These are phyloP conservation scores for Penicillium nucicola DNA, from an alignment of 495 filamentous ascomycete species.

Conservation along the genomic window DNA sequence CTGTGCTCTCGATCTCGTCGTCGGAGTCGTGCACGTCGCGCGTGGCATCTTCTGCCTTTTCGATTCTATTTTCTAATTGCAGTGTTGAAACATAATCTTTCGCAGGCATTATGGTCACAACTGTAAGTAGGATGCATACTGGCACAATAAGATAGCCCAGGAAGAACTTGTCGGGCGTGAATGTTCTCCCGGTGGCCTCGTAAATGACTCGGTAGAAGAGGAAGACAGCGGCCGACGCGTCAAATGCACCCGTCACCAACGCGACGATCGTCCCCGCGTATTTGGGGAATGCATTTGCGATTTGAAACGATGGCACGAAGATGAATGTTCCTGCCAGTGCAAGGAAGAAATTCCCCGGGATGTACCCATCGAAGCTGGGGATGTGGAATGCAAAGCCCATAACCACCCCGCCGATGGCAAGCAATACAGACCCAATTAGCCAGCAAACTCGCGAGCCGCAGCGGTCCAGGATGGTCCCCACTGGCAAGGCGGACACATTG, in stretches of 20 bases:
- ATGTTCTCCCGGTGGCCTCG: conserved; percentile 43
- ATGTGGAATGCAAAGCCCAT: conserved; percentile 55
- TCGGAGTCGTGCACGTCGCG: conserved; percentile 60
- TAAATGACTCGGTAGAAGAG: conserved; percentile 62
- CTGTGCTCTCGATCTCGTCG: conserved; percentile 43
- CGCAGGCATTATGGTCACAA: conserved; percentile 59
- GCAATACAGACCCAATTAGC: conserved; percentile 48
- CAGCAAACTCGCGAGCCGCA: conserved; percentile 63
- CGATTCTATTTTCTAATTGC: conserved; percentile 59
- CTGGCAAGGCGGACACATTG: conserved; percentile 75
- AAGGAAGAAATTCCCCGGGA: conserved; percentile 61
- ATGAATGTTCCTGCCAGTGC: conserved; percentile 66
- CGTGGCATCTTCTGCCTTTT: conserved; percentile 47
- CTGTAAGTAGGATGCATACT: conserved; percentile 49
- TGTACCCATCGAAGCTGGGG: conserved; percentile 58
- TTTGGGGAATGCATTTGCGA: conserved; percentile 67
- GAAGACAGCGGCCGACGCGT: conserved; percentile 67
- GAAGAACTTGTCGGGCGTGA: conserved; percentile 62
- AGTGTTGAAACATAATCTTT: conserved; percentile 59
- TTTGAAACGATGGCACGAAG: conserved; percentile 69
- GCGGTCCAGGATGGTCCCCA: conserved; percentile 64
- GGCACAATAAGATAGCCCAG: conserved; percentile 60
- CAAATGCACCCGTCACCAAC: conserved; percentile 67
- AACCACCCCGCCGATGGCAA: conserved; percentile 55
- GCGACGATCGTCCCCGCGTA: conserved; percentile 66